Base-by-base conservation (phyloP, 1,284 basidiomycete genomes). In the Trichosporon asahii region DNA sequence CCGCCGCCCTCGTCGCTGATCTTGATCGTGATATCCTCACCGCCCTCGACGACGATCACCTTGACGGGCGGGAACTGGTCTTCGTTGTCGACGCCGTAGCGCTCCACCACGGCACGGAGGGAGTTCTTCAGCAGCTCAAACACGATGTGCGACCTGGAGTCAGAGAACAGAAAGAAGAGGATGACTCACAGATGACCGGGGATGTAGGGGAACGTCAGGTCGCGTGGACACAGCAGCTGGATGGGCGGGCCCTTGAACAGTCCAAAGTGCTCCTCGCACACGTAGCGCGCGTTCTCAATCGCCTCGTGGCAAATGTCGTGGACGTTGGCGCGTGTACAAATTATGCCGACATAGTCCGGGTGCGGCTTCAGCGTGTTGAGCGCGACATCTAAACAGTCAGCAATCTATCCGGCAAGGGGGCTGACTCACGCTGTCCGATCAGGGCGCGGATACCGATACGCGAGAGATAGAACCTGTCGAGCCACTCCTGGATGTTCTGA, bases 71-170 rank as follows among this genome's bases (percentile, higher is more conserved):
- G 96, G 85, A 92, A 94, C 63, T 83, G 78, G 73, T 90, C 89
- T 79, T 94, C 94, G 74, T 89, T 87, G 68, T 94, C 92, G 2
- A 89, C 89, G 18, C 83, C 83, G 81, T 90, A 94, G 1, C 93
- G 89, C 84, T 99, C 97, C 15, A 99, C 96, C 44, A 98, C 93
- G 4, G 97, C 96, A 65, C 96, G 91, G 7, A 99, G 88, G 25
- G 95, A 98, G 86, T 99, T 99, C 83, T 99, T 99, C 74, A 99
- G 88, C n/a, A 99, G 88, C 83, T 99, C 97, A 80, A 99, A 99
- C 76, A 92, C 89, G 85, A 99, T 98, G 84, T 99, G 96, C 1
- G 93, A 86, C 72, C 82, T 82, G 72, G 37, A 46, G 44, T 18
- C 29, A 40, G 31, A 9, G 23, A 29, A 31, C n/a, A 12, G 4